Evolutionary conservation across 108 stramenopile species (phyloP).

Genomic region (Nannochloropsis oceanica): DNA sequence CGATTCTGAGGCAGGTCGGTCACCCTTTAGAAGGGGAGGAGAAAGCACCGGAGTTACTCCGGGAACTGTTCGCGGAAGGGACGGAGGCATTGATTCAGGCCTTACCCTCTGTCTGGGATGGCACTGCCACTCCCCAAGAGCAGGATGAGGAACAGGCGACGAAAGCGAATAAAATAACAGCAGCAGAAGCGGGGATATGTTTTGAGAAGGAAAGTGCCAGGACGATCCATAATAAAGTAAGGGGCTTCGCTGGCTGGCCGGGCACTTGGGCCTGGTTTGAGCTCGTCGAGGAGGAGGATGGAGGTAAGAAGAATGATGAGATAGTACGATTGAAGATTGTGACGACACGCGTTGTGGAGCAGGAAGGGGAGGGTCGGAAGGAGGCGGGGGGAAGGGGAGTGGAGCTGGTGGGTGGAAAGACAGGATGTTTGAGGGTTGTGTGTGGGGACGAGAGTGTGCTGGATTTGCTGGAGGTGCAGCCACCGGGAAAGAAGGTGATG

Average conservation of each 20-base stretch:
- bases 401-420: slow-evolving; percentile 45
- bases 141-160: slow-evolving; percentile 67
- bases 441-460: slow-evolving; percentile 78
- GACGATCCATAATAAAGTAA: slow-evolving; percentile 60
- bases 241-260: slow-evolving; percentile 89
- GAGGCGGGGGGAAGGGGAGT: not conserved
- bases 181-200: slow-evolving; percentile 25
- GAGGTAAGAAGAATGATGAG: not conserved
- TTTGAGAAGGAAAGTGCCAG: slow-evolving; percentile 49
- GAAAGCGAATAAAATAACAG: slow-evolving; percentile 63
- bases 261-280: slow-evolving; percentile 61
- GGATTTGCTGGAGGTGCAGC: slow-evolving; percentile 68
- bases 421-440: slow-evolving; percentile 58
- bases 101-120: slow-evolving; percentile 50
- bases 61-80: slow-evolving; percentile 68
- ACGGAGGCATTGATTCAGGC: slow-evolving; percentile 56
- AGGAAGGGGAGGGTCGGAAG: not conserved
- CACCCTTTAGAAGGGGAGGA: slow-evolving; percentile 54
- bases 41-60: slow-evolving; percentile 64
- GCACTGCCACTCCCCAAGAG: not conserved
- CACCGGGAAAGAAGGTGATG: slow-evolving; percentile 70
- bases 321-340: slow-evolving; percentile 16
- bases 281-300: slow-evolving; percentile 44
- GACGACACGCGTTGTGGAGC: slow-evolving; percentile 7
- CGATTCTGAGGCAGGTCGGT: slow-evolving; percentile 59